These are phyloP conservation scores for Acidomyces sp. DNA, from an alignment of 495 filamentous ascomycete genomes.

Conservation along the genomic window DNA sequence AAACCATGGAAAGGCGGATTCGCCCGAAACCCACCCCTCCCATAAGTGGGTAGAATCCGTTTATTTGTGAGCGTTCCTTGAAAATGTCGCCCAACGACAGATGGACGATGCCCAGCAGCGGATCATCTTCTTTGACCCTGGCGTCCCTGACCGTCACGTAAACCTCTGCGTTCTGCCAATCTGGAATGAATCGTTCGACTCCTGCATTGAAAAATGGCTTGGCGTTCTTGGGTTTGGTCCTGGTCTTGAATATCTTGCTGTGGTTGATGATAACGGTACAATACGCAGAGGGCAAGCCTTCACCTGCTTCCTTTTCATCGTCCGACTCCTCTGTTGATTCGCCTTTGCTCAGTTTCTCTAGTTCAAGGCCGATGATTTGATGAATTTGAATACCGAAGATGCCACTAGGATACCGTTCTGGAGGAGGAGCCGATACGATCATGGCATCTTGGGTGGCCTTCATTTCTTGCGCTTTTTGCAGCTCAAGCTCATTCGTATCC, in stretches of 20 bases:
- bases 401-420: constrained; percentile 42
- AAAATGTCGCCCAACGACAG: constrained; percentile 47
- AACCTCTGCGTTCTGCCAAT: constrained; percentile 51
- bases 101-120: constrained; percentile 53
- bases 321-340: constrained; percentile 33
- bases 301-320: constrained; percentile 47
- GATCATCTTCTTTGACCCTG: constrained; percentile 50
- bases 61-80: constrained; percentile 43
- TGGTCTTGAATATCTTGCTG: constrained; percentile 52
- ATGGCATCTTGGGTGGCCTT: constrained; percentile 34
- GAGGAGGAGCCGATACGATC: constrained; percentile 47
- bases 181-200: constrained; percentile 56
- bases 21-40: constrained; percentile 57
- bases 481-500: constrained; percentile 39
- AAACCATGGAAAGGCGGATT: constrained; percentile 51
- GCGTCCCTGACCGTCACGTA: constrained; percentile 53
- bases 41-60: constrained; percentile 44
- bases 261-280: constrained; percentile 61
- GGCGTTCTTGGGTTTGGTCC: constrained; percentile 63
- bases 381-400: constrained; percentile 59
- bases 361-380: constrained; percentile 55
- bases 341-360: constrained; percentile 39
- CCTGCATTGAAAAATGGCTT: constrained; percentile 70
- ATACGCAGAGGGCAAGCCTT: constrained; percentile 51
- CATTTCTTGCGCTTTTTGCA: constrained; percentile 50